A percentile compares a stretch with the other conserved stretches of the same genome.
These are phyloP conservation scores for Tagetes erecta DNA, from an alignment of 129 eudicot species.

Conservation along the genomic window DNA sequence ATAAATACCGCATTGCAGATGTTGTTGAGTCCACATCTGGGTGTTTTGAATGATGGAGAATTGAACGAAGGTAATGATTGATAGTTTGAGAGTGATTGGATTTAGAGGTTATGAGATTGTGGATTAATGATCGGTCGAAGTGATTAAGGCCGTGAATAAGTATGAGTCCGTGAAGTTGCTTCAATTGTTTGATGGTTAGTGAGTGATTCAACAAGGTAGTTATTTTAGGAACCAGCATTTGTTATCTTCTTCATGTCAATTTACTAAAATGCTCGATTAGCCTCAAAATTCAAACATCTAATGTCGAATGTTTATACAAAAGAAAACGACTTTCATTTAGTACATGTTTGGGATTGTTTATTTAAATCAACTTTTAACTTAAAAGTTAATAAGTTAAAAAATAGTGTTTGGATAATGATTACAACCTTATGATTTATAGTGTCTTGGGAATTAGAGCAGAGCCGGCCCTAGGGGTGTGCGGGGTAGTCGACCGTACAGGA, in stretches of 20 bases:
- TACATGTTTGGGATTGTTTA: too few relatives aligned
- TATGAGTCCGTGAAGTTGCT: conserved; percentile 36
- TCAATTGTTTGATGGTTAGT: conserved; percentile 32
- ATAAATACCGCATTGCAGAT: conserved; percentile 34
- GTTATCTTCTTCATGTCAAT: conserved; percentile 8
- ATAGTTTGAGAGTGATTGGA: conserved; percentile 19
- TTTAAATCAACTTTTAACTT: too few relatives aligned
- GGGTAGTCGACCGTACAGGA: too few relatives aligned
- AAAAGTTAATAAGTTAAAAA: too few relatives aligned
- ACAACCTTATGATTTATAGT: too few relatives aligned
- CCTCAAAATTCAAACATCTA: too few relatives aligned
- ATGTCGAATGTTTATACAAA: too few relatives aligned
- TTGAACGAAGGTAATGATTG: conserved; percentile 18
- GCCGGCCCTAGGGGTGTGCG: too few relatives aligned
- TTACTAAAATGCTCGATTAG: too few relatives aligned
- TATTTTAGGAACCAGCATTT: conserved; percentile 33
- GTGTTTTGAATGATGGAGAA: conserved; percentile 26
- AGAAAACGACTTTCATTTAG: too few relatives aligned
- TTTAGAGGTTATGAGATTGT: conserved; percentile 29
- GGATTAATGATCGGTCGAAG: conserved; percentile 24
- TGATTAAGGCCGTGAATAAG: conserved; percentile 34
- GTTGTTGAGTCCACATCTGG: conserved; percentile 30
- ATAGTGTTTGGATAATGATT: too few relatives aligned
- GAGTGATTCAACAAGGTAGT: conserved; percentile 20
- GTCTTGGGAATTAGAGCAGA: too few relatives aligned